These are phyloP conservation scores for Phoma herbarum DNA, from an alignment of 2,329 filamentous ascomycete genomes.

Conservation along the genomic window DNA sequence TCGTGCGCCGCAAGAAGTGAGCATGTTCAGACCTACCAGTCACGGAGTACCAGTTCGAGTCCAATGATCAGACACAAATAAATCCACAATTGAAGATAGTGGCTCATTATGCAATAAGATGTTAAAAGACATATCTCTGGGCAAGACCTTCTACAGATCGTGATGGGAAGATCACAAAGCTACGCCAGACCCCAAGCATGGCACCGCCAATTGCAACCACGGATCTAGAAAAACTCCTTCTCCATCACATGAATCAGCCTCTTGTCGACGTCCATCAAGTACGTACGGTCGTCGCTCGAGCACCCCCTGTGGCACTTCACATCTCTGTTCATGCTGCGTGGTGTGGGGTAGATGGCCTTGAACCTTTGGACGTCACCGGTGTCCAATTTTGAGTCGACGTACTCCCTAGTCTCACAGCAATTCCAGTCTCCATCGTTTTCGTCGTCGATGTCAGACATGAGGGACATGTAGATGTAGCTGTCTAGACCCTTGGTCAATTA, in stretches of 20 bases:
- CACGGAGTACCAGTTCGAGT: neutral
- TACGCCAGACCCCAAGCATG: neutral
- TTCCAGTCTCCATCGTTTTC: neutral
- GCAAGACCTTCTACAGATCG: neutral
- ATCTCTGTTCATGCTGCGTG: neutral
- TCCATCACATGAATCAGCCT: neutral
- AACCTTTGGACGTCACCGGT: neutral
- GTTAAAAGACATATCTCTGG: no score
- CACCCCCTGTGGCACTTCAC: slow-evolving; percentile 7
- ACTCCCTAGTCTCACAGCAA: slow-evolving; percentile 6
- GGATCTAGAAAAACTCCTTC: neutral
- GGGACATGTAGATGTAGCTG: neutral
- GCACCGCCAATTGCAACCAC: neutral
- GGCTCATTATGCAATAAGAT: neutral
- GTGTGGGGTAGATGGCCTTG: slow-evolving; percentile 5
- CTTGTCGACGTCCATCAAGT: slow-evolving; percentile 2
- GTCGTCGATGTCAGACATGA: neutral
- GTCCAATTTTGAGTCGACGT: slow-evolving; percentile 5
- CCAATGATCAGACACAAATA: no score
- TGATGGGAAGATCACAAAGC: neutral
- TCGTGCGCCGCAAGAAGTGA: slow-evolving; percentile 1
- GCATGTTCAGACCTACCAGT: neutral
- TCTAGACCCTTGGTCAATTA: neutral
- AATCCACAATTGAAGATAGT: no score
- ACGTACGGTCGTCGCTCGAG: neutral